Percentiles rank a stretch among this genome's conserved stretches.
These are phyloP conservation scores for Millerago galiae DNA, from an alignment of 805 yeast genomes.

Conservation along the genomic window DNA sequence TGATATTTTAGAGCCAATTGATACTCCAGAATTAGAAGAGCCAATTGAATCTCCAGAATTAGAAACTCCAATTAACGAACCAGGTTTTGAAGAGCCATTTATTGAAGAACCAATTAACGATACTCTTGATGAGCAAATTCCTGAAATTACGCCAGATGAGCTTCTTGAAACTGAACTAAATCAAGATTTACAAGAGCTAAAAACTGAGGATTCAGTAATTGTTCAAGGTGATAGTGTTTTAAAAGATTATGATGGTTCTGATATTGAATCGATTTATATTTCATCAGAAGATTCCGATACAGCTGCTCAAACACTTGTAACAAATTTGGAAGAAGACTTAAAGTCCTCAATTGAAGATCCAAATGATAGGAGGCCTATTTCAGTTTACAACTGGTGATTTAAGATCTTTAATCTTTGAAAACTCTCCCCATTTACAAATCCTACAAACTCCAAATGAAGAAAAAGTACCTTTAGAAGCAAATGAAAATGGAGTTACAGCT, in stretches of 20 bases:
- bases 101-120: no score
- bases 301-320: neutral
- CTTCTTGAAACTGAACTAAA: no score
- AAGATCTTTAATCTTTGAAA: conserved; percentile 8
- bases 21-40: neutral
- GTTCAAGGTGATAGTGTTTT: conserved; percentile 5
- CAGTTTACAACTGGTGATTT: conserved; percentile 8
- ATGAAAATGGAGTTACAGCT: neutral
- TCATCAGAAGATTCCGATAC: neutral
- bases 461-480: neutral
- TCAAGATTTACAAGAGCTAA: no score
- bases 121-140: no score
- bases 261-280: neutral
- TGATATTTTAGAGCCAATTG: neutral
- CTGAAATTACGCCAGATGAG: no score
- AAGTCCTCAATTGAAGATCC: neutral
- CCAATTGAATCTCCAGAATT: neutral
- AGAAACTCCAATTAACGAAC: neutral
- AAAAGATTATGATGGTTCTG: neutral
- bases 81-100: neutral
- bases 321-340: neutral
- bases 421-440: conserved; percentile 6
- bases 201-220: neutral
- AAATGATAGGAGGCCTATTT: conserved; percentile 8
- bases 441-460: neutral